phyloP scores from a whole-genome alignment of 2,329 filamentous ascomycete genomes.

The Neonectria punicea region DNA sequence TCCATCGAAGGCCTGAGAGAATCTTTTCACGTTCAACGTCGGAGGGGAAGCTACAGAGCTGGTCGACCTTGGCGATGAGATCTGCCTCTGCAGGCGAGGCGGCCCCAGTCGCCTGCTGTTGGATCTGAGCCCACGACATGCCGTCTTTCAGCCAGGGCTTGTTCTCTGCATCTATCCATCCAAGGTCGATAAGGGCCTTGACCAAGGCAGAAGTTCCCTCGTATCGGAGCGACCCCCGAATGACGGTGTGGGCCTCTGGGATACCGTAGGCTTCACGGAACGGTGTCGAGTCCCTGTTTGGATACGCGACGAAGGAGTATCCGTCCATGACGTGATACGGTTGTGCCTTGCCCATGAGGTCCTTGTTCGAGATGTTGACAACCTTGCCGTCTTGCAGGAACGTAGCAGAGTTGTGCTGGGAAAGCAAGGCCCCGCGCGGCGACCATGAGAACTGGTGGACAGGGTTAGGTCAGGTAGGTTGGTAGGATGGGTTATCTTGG shows the following conservation, averaged over 20 bases:
- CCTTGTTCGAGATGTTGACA: conserved; percentile 48
- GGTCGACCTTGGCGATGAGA: conserved; percentile 68
- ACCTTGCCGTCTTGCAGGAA: conserved; percentile 72
- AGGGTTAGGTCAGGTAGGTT: background rate
- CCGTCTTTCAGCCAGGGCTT: conserved; percentile 34
- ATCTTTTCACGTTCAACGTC: conserved; percentile 58
- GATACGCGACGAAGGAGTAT: conserved; percentile 76
- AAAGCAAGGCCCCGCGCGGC: conserved; percentile 73
- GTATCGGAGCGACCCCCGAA: conserved; percentile 75
- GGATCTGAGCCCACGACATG: conserved; percentile 38
- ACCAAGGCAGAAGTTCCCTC: conserved; percentile 76
- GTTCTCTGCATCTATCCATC: conserved; percentile 60
- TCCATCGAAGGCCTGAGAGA: conserved; percentile 31
- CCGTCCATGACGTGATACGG: conserved; percentile 68
- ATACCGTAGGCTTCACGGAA: conserved; percentile 76
- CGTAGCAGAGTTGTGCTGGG: conserved; percentile 72
- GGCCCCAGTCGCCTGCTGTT: conserved; percentile 28
- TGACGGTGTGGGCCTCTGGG: conserved; percentile 74
- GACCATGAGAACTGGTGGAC: conserved; percentile 70
- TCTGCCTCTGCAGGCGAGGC: conserved; percentile 49
- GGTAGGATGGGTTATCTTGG: background rate
- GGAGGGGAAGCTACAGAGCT: conserved; percentile 68
- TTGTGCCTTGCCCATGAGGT: conserved; percentile 74
- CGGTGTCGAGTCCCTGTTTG: conserved; percentile 74
- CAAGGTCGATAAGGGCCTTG: conserved; percentile 74